Conservation (phyloP, 441 rosid genomes). For the Bruguiera hainesii region DNA sequence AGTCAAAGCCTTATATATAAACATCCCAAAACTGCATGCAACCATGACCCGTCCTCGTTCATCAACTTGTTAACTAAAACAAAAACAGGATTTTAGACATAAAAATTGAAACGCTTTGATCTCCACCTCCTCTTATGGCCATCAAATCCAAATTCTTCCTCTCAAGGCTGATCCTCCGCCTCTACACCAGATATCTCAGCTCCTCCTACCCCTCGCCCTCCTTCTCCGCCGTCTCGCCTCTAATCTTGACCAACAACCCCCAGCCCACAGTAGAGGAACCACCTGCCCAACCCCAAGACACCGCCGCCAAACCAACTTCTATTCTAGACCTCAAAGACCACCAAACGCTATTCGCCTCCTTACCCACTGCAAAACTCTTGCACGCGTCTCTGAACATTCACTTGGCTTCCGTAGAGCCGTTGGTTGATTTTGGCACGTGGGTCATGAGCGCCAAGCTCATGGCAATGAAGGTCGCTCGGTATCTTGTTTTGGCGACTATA, state of each 20-base stretch:
- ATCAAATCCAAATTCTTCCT: slow-evolving; percentile 30
- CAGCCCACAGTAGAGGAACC: not conserved
- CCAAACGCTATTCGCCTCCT: slow-evolving; percentile 42
- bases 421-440: slow-evolving; percentile 71
- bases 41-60: too few relatives aligned
- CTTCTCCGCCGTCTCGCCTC: slow-evolving; percentile 26
- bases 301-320: not conserved
- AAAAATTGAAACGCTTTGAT: too few relatives aligned
- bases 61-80: too few relatives aligned
- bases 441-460: slow-evolving; percentile 65
- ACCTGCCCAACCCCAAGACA: not conserved
- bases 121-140: slow-evolving; percentile 31
- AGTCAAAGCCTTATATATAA: too few relatives aligned
- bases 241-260: slow-evolving; percentile 21
- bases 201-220: slow-evolving; percentile 38
- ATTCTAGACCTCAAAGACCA: slow-evolving; percentile 47
- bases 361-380: slow-evolving; percentile 42
- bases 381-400: slow-evolving; percentile 52
- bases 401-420: slow-evolving; percentile 46
- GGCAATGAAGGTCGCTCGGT: slow-evolving; percentile 34
- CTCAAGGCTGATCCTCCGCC: slow-evolving; percentile 32
- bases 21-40: too few relatives aligned
- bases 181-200: slow-evolving; percentile 21
- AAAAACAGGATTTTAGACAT: too few relatives aligned
- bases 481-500: slow-evolving; percentile 28